Evolutionary conservation across 2,329 filamentous ascomycete genomes (phyloP), one percentile per base, ranked within the genome.

Genomic region (Xylariaceae sp.): DNA sequence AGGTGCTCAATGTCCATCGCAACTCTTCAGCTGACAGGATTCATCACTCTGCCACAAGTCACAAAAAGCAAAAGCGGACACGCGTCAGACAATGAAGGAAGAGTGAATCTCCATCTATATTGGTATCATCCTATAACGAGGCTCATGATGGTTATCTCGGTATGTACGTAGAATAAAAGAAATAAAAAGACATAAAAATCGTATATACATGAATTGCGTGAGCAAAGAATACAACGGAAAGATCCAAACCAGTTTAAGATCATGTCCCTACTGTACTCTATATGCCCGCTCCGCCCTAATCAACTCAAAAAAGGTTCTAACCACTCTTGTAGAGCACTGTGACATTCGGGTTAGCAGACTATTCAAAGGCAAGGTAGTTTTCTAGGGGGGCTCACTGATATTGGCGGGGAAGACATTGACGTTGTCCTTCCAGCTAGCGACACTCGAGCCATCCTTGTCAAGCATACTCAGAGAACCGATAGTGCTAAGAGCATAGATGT

Each of bases 401-500:
- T 69, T 72, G 49, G 71, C 56, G 1, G 70, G 64, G 64, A 62
- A 73, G 7, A 69, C 67, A 54, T 72, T 72, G 52, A 69, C 65
- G 57, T 73, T 72, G 62, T 72, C 71, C 42, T 60, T 8, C 68
- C 69, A 71, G 17, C 57, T 68, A 8, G 71, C 71, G 3, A 72
- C 17, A 59, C 70, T 71, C 30, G 42, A 58, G 35, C 70, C 71
- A 53, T 73, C 70, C n/a, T 55, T 48, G 54, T 69, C 73, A 42
- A 76, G 63, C 75, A 77, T 76, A 60, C 70, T 71, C 15, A 68
- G 62, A 7, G 73, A 73, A 8, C 77, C 78, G 48, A 80, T 75
- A 1, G 77, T 80, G 68, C 78, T 79, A 54, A 80, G 72, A 57
- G 77, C 76, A 63, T 78, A 78, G 58, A 80, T 70, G 58, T 74